phyloP scores from a whole-genome alignment of 1,284 basidiomycete species.

The Pyrrhoderma lamaoense region DNA sequence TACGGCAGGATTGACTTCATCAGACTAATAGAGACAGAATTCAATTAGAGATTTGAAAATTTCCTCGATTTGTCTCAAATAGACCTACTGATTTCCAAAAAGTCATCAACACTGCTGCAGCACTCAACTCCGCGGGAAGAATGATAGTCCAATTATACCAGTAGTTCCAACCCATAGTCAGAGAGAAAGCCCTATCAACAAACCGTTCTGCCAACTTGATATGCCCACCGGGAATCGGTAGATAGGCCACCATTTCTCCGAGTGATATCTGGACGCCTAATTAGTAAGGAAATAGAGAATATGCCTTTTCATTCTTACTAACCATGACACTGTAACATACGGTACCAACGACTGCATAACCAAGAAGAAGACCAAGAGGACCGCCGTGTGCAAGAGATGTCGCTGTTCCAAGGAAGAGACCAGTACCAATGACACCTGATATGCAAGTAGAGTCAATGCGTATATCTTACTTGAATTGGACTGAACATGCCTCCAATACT shows the following conservation, averaged over 20 bases:
- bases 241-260: slow-evolving; percentile 60
- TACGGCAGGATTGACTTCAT: slow-evolving; percentile 52
- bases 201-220: slow-evolving; percentile 76
- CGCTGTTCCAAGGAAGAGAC: slow-evolving; percentile 60
- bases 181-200: slow-evolving; percentile 73
- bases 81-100: slow-evolving; percentile 44
- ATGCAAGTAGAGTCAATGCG: neutral
- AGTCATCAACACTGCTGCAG: slow-evolving; percentile 70
- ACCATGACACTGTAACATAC: slow-evolving; percentile 60
- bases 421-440: slow-evolving; percentile 73
- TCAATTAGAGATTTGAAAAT: neutral
- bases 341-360: slow-evolving; percentile 52
- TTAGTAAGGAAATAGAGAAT: slow-evolving; percentile 19
- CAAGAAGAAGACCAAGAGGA: slow-evolving; percentile 55
- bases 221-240: slow-evolving; percentile 70
- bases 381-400: slow-evolving; percentile 48
- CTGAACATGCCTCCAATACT: slow-evolving; percentile 31
- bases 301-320: slow-evolving; percentile 6
- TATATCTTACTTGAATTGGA: no score
- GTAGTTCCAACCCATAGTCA: slow-evolving; percentile 81
- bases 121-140: slow-evolving; percentile 73
- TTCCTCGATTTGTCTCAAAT: no score
- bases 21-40: slow-evolving; percentile 15
- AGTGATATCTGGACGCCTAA: slow-evolving; percentile 35
- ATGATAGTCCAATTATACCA: slow-evolving; percentile 71